phyloP scores from a whole-genome alignment of 441 rosid genomes.

The Codiaeum variegatum region DNA sequence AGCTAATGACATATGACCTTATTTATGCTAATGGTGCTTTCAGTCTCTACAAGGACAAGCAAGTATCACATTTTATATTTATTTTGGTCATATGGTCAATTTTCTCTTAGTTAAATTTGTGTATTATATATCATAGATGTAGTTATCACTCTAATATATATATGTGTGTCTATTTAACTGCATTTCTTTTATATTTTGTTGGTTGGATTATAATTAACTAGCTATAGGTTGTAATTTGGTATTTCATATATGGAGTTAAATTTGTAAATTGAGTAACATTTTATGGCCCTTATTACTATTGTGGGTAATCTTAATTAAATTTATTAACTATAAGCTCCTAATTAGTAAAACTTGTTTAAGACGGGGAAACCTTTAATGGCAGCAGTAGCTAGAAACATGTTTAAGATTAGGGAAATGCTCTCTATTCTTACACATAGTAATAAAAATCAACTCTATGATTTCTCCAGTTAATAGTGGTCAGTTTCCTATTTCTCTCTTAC shows the following conservation, averaged over 20 bases:
- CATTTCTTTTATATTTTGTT: too few relatives aligned
- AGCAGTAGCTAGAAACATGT: slow-evolving; percentile 43
- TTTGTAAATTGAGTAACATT: too few relatives aligned
- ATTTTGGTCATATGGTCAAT: background rate
- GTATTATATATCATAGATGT: too few relatives aligned
- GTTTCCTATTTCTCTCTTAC: background rate
- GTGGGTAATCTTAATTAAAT: too few relatives aligned
- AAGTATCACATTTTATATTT: slow-evolving; percentile 24
- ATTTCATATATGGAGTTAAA: too few relatives aligned
- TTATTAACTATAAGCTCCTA: too few relatives aligned
- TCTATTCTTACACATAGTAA: slow-evolving; percentile 29
- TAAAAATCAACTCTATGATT: slow-evolving; percentile 10
- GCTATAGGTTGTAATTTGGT: too few relatives aligned
- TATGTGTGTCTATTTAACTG: too few relatives aligned
- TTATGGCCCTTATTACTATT: too few relatives aligned
- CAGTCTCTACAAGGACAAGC: slow-evolving; percentile 73
- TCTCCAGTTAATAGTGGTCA: slow-evolving; percentile 13
- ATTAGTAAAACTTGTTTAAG: too few relatives aligned
- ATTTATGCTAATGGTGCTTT: slow-evolving; percentile 82
- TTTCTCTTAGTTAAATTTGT: background rate
- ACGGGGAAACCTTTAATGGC: slow-evolving; percentile 20
- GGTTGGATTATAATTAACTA: too few relatives aligned
- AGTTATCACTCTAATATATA: too few relatives aligned
- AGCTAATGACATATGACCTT: slow-evolving; percentile 91
- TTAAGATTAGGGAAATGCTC: slow-evolving; percentile 39